phyloP scores from a whole-genome alignment of 257 asterid genomes.

The Forsythia suspensa region DNA sequence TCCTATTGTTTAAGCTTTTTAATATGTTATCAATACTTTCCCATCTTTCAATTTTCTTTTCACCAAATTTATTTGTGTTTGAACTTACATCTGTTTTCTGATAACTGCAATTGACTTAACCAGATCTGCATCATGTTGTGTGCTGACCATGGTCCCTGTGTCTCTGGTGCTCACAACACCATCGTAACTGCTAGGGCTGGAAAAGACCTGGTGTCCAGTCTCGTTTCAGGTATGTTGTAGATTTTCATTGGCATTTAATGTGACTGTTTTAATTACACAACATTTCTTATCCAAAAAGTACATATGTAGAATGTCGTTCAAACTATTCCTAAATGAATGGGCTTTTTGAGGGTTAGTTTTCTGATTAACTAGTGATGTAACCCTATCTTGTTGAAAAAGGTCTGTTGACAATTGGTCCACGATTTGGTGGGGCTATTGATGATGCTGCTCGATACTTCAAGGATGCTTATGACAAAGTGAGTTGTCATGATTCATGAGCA shows the following conservation, averaged over 20 bases:
- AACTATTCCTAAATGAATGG: neutral
- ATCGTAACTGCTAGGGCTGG: constrained; percentile 99
- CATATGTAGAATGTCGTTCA: neutral
- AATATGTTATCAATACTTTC: neutral
- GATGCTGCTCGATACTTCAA: constrained; percentile 99
- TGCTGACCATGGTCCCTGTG: constrained; percentile 99
- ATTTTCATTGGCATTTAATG: neutral
- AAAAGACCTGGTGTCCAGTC: constrained; percentile 96
- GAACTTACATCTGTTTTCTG: constrained; percentile 12
- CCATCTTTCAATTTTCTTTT: neutral
- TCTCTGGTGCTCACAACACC: constrained; percentile 99
- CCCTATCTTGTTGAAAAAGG: constrained; percentile 51
- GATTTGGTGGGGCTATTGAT: constrained; percentile 99
- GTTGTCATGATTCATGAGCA: constrained; percentile 28
- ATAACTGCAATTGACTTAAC: constrained; percentile 8
- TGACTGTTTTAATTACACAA: neutral
- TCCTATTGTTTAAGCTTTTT: neutral
- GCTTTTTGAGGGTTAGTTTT: constrained; percentile 19
- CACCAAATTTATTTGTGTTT: neutral
- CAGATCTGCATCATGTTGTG: constrained; percentile 98
- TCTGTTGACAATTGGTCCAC: constrained; percentile 93
- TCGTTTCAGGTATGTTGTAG: constrained; percentile 73
- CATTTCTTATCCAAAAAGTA: neutral
- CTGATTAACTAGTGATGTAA: constrained; percentile 19
- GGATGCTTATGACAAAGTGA: constrained; percentile 94